Conservation (phyloP, 2,329 filamentous ascomycete genomes). For the Paecilomyces sp. region DNA sequence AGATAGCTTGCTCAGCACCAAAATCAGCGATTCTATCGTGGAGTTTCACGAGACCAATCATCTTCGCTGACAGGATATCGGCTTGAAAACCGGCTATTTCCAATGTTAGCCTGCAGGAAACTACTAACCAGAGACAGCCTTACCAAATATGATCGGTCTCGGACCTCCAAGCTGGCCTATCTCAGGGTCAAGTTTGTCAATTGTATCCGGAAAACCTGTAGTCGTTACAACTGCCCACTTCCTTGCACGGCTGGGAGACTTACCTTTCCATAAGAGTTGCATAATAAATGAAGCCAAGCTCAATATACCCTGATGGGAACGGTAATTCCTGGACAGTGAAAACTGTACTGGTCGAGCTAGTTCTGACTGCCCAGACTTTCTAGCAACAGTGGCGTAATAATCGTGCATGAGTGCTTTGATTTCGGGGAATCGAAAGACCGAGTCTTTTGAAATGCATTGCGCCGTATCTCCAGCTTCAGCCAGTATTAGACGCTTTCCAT, state of each 20-base stretch:
- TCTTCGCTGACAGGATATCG: constrained; percentile 13
- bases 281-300: constrained; percentile 24
- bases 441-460: constrained; percentile 27
- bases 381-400: constrained; percentile 12
- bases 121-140: constrained; percentile 4
- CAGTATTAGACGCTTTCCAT: neutral
- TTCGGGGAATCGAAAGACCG: constrained; percentile 25
- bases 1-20: constrained; percentile 27
- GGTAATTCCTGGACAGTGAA: constrained; percentile 22
- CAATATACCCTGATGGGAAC: constrained; percentile 27
- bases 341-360: constrained; percentile 16
- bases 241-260: neutral
- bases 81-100: constrained; percentile 9
- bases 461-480: constrained; percentile 23
- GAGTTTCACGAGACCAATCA: constrained; percentile 14
- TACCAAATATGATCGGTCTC: constrained; percentile 14
- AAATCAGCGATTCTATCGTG: constrained; percentile 16
- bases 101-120: neutral
- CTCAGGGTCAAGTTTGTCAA: constrained; percentile 23
- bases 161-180: constrained; percentile 19
- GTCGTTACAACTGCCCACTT: neutral
- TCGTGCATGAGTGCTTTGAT: constrained; percentile 22
- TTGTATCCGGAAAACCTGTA: constrained; percentile 19
- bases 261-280: constrained; percentile 19
- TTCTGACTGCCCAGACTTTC: constrained; percentile 4